Base-by-base conservation (phyloP, 164 flowering plant species). In the Cinnamomum chago region DNA sequence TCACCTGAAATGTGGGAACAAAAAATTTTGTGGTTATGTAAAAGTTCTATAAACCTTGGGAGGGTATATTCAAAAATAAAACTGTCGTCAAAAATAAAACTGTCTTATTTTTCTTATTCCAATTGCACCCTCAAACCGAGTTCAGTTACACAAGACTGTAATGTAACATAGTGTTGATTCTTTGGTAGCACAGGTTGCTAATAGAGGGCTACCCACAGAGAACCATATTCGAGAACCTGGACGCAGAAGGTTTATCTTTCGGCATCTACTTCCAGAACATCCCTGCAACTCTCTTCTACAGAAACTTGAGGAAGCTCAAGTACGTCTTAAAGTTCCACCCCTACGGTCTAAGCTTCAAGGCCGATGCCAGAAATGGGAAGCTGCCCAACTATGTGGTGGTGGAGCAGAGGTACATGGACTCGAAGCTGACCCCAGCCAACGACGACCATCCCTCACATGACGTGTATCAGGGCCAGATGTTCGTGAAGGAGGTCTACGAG, bases 371-470 rank as follows among this genome's bases (percentile, higher is more conserved):
- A 71, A 58, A 72, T 0, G 97, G 97, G 60, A 90, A 86, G 79
- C 83, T 95, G 25, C 97, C 97, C 25, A 76, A 71, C 28, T 95
- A 95, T 72, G 86, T 73, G 13, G 98, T 92, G 82, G 83, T 95
- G 75, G 98, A 95, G 87, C 98, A 89, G 85, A 84, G 95, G 70
- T 95, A 90, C 85, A 70, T 83, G 81, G 97, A 92, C 79, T 40
- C 77, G 2, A 85, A 83, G 70, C 0, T 55, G 47, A 71, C 27
- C 33, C 97, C 98, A 6, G 97, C 91, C 3, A 92, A 87, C 84
- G 97, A 95, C 76, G 98, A 95, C 65, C 98, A 95, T 70, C 98
- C 98, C 18, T 92, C 97, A 51, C 98, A 95, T 76, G 98, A 95
- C 66, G 97, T 95, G 33, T 87, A 84, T 50, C 79, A 88, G 27